Conservation (phyloP, 148 eudicot species). For the Salicornia ramosissima region DNA sequence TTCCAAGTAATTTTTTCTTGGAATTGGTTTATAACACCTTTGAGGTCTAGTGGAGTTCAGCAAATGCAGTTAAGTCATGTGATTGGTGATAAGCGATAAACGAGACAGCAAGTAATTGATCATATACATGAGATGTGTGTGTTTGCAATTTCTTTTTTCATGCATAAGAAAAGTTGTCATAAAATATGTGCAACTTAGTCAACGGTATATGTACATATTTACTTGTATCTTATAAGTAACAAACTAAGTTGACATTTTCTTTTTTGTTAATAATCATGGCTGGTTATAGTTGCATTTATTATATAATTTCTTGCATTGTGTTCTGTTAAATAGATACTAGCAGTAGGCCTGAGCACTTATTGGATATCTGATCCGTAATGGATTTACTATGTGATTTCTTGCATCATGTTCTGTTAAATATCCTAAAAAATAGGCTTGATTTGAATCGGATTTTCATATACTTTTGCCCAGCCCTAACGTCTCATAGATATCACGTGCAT, state of each 20-base stretch:
- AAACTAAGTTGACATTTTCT: background rate
- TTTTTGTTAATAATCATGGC: background rate
- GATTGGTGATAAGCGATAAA: background rate
- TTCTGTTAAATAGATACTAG: background rate
- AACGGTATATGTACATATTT: background rate
- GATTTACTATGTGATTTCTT: too few relatives aligned
- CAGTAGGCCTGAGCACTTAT: too few relatives aligned
- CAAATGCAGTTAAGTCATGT: background rate
- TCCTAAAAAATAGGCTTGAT: too few relatives aligned
- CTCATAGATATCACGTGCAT: background rate
- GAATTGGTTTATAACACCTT: conserved; percentile 4
- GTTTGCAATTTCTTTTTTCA: background rate
- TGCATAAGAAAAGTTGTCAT: background rate
- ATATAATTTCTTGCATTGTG: background rate
- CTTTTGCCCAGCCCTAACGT: too few relatives aligned
- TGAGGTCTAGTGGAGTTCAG: background rate
- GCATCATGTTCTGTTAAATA: too few relatives aligned
- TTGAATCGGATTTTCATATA: too few relatives aligned
- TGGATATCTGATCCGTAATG: too few relatives aligned
- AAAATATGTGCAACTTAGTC: background rate
- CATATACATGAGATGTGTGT: background rate
- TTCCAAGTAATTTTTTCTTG: background rate
- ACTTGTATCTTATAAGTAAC: background rate
- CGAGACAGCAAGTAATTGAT: too few relatives aligned
- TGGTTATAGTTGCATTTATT: too few relatives aligned